Evolutionary conservation across 768 basidiomycete species (phyloP), one percentile per base, ranked within the genome.

Genomic region (Phaffia tasmanica): DNA sequence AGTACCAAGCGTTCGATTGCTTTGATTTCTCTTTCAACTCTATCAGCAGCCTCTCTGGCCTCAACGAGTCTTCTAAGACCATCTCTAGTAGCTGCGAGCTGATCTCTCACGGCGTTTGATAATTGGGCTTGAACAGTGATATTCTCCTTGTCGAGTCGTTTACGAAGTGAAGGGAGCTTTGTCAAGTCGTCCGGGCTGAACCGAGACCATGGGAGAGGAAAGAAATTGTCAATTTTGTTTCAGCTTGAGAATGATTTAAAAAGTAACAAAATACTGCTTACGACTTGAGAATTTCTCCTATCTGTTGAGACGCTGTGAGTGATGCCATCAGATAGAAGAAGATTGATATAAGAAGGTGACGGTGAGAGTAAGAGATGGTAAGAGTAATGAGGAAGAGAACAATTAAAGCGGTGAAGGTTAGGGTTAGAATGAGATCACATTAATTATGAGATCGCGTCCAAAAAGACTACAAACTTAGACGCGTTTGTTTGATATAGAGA

Each of bases 101-200:
- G 94, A 68, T 93, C 89, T 76, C 88, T 90, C 70, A 94, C 91
- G 14, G 91, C 89, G 64, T 82, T 86, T 74, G 91, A 87, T 57
- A 98, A 83, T 72, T 91, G 83, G 3, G 86, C 85, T 73, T 95
- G 89, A 68, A 98, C 88, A 11, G 90, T 89, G 0, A 90, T 85
- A 77, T 95, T 94, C 77, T 98, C 94, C 77, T 97, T 97, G 77
- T 92, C 86, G 54, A 97, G 82, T 73, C 93, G 93, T 80, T 93
- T 94, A 70, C 90, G 83, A 74, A 89, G 90, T 0, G 89, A 83
- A 1, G 83, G 81, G 46, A 97, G 83, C 77, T 95, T 95, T 70
- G 84, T 79, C 64, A 98, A 86, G 77, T 95, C 93, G 72, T 94
- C 91, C 0, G 92, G 92, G 25, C 35, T 63, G 14, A 53, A 32